Evolutionary conservation across 2,329 filamentous ascomycete genomes (phyloP), one percentile per base, ranked within the genome.

Genomic region (Fusarium goolgardi): DNA sequence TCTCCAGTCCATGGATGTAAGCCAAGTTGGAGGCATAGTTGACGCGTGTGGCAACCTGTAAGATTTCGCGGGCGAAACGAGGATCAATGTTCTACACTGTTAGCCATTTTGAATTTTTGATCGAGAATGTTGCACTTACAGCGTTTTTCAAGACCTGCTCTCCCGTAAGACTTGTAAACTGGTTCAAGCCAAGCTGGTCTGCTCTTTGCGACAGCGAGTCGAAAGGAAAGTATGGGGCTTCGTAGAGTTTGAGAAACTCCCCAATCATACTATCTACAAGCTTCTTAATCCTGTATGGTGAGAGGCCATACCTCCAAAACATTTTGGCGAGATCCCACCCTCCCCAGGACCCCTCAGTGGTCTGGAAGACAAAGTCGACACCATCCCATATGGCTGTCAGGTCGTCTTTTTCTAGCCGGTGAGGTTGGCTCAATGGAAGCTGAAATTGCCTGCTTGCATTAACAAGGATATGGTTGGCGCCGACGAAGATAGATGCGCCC

Each of bases 11-110:
- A 74, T 98, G 94, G 47, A 98, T 96, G 35, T 88, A 82, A n/a
- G 83, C 86, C 15, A 98, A 79, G 71, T 98, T 97, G 49, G 94
- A 93, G 1, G 92, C 96, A 79, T 97, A 99, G 78, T 98, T 98
- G 67, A 97, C 95, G 21, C 96, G 86, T 1, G 96, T 97, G 59
- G 90, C 91, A 3, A 95, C 93, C 79, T 98, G 95, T 27, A 98
- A 88, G 47, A 99, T 88, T 51, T 99, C 93, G 16, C 87, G 86
- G 0, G 90, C 84, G 76, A 97, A 98, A 1, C 82, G 76, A 0
- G 83, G 81, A 25, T 86, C 83, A 57, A 97, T 88, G 16, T 59
- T 49, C 73, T 88, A 37, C 15, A 23, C 65, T 58, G 23, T 59
- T 18, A 61, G 40, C 13, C n/a, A 45, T 20, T 18, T 25, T 12